Conservation (phyloP, 164 flowering plant species). For the Liquidambar formosana region DNA sequence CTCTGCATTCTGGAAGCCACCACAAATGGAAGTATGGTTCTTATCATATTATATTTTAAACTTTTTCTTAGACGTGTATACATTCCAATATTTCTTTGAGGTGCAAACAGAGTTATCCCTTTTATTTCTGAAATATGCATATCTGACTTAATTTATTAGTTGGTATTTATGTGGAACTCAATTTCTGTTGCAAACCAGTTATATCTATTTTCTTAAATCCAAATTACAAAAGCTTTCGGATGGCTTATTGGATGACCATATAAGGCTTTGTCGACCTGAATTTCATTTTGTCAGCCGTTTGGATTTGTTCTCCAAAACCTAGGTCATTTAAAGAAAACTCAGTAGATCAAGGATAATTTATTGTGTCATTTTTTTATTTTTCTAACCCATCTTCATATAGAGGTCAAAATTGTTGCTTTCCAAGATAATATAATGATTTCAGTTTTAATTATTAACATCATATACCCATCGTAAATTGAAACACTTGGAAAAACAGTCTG, state of each 20-base stretch:
- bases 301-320: background rate
- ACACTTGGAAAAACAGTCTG: too few relatives aligned
- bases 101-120: background rate
- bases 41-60: background rate
- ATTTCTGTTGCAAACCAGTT: background rate
- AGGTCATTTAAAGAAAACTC: background rate
- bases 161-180: background rate
- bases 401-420: too few relatives aligned
- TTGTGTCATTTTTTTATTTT: background rate
- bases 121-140: background rate
- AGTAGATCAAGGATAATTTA: background rate
- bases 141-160: too few relatives aligned
- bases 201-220: background rate
- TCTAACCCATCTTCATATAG: background rate
- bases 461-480: too few relatives aligned
- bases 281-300: background rate
- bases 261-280: background rate
- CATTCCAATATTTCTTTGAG: background rate
- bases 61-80: background rate
- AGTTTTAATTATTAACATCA: too few relatives aligned
- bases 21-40: constrained; percentile 80
- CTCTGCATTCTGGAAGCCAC: constrained; percentile 90
- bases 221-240: too few relatives aligned
- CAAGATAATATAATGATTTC: too few relatives aligned
- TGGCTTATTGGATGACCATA: too few relatives aligned